phyloP scores from a whole-genome alignment of 441 rosid genomes.

The Mallotus repandus region DNA sequence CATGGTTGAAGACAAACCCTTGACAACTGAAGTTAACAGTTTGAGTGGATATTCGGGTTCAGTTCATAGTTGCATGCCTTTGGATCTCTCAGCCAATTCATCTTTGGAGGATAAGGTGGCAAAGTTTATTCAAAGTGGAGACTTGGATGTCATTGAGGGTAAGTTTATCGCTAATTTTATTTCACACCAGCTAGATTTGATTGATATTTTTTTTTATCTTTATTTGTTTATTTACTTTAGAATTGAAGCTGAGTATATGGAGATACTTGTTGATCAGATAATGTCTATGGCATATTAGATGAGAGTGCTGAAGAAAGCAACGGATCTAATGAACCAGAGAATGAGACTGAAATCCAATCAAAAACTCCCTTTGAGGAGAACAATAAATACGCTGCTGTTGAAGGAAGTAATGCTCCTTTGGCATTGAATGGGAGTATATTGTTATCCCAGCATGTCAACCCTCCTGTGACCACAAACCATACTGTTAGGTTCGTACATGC shows the following conservation, averaged over 20 bases:
- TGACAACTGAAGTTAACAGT: slow-evolving; percentile 19
- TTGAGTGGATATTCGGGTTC: slow-evolving; percentile 26
- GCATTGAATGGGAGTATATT: slow-evolving; percentile 37
- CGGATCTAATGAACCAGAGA: slow-evolving; percentile 23
- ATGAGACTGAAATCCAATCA: slow-evolving; percentile 24
- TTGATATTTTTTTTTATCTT: slow-evolving; percentile 13
- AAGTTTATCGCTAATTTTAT: slow-evolving; percentile 3
- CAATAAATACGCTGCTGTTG: slow-evolving; percentile 27
- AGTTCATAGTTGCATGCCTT: slow-evolving; percentile 24
- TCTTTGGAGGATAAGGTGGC: slow-evolving; percentile 56
- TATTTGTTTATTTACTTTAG: slow-evolving; percentile 15
- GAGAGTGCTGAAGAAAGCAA: slow-evolving; percentile 33
- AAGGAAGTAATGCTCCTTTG: slow-evolving; percentile 27
- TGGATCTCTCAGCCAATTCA: slow-evolving; percentile 31
- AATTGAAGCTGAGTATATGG: slow-evolving; percentile 33
- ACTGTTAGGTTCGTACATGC: slow-evolving; percentile 45
- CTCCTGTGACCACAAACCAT: slow-evolving; percentile 30
- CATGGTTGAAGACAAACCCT: slow-evolving; percentile 15
- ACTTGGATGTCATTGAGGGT: slow-evolving; percentile 64
- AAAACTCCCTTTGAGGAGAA: slow-evolving; percentile 27
- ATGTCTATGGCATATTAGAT: slow-evolving; percentile 27
- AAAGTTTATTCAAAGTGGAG: slow-evolving; percentile 62
- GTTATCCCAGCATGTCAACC: slow-evolving; percentile 32
- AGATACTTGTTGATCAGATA: slow-evolving; percentile 45
- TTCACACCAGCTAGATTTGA: not conserved